These are phyloP conservation scores for Globisporangium okanoganense DNA, from an alignment of 352 stramenopile genomes.

Conservation along the genomic window DNA sequence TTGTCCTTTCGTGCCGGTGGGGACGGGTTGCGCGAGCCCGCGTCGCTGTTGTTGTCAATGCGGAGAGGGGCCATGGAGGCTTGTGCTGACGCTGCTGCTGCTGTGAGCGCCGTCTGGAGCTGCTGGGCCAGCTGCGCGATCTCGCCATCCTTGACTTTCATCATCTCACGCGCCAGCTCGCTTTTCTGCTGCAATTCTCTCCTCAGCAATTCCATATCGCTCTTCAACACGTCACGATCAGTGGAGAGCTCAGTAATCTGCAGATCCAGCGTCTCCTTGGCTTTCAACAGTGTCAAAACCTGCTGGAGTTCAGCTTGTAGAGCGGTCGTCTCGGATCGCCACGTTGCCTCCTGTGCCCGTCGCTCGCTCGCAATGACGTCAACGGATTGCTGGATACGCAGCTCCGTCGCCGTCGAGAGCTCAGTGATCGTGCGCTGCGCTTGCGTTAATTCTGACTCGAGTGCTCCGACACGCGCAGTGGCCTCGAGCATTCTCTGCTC, in stretches of 20 bases:
- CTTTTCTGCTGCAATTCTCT: constrained; percentile 35
- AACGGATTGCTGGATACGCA: constrained; percentile 16
- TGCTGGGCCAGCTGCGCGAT: constrained; percentile 42
- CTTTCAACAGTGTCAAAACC: constrained; percentile 20
- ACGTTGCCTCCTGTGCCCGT: constrained; percentile 16
- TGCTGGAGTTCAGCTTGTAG: constrained; percentile 32
- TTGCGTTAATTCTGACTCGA: constrained; percentile 37
- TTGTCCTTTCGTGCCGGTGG: constrained; percentile 34
- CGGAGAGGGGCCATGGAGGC: background rate
- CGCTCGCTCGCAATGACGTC: constrained; percentile 31
- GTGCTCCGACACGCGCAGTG: constrained; percentile 27
- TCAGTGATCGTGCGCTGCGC: constrained; percentile 23
- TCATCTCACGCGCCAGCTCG: constrained; percentile 33
- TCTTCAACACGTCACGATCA: constrained; percentile 28
- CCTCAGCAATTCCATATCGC: constrained; percentile 28
- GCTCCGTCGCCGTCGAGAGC: constrained; percentile 16
- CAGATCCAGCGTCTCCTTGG: constrained; percentile 27
- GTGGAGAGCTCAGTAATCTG: constrained; percentile 33
- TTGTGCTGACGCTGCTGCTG: constrained; percentile 16
- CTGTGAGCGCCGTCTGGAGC: constrained; percentile 35
- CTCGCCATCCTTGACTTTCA: constrained; percentile 52
- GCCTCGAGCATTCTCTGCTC: constrained; percentile 40
- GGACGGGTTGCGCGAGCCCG: constrained; percentile 15
- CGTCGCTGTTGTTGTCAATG: constrained; percentile 17
- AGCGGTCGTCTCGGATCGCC: constrained; percentile 26